phyloP scores from a whole-genome alignment of 2,329 filamentous ascomycete genomes.

The Periconia sp. region DNA sequence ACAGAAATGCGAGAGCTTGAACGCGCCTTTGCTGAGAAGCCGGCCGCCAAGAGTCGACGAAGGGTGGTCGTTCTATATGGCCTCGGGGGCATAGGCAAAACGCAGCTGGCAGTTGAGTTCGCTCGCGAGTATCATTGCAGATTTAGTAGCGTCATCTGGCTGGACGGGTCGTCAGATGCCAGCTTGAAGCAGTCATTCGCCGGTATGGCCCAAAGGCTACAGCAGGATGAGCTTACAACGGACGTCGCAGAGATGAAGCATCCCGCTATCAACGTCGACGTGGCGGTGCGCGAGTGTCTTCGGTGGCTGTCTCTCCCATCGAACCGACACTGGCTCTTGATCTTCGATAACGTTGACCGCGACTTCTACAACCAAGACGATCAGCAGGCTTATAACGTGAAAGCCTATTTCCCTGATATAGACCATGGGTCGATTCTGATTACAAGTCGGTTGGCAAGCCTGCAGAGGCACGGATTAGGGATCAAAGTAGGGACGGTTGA shows the following conservation, averaged over 20 bases:
- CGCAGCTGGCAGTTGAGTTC: too few species aligned
- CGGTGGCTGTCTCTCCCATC: background rate
- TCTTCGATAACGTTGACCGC: slow-evolving; percentile 1
- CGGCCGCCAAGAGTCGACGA: too few species aligned
- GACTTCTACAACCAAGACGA: background rate
- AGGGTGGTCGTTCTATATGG: too few species aligned
- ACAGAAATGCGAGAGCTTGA: too few species aligned
- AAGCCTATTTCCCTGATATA: background rate
- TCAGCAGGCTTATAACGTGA: background rate
- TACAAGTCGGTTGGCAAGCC: background rate
- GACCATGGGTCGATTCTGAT: slow-evolving; percentile 1
- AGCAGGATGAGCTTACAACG: background rate
- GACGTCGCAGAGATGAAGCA: too few species aligned
- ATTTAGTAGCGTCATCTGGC: too few species aligned
- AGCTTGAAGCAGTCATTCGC: background rate
- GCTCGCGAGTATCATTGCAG: too few species aligned
- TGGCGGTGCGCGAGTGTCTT: background rate
- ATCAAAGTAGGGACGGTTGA: slow-evolving; percentile 31
- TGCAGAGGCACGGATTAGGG: slow-evolving; percentile 28
- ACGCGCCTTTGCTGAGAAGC: too few species aligned
- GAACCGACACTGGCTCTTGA: background rate
- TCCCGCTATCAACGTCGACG: background rate
- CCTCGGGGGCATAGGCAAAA: too few species aligned
- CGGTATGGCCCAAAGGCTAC: background rate
- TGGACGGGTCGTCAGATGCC: too few species aligned